These are phyloP conservation scores for Rubroboletus pulcherrimus DNA, from an alignment of 768 basidiomycete species.

Conservation along the genomic window DNA sequence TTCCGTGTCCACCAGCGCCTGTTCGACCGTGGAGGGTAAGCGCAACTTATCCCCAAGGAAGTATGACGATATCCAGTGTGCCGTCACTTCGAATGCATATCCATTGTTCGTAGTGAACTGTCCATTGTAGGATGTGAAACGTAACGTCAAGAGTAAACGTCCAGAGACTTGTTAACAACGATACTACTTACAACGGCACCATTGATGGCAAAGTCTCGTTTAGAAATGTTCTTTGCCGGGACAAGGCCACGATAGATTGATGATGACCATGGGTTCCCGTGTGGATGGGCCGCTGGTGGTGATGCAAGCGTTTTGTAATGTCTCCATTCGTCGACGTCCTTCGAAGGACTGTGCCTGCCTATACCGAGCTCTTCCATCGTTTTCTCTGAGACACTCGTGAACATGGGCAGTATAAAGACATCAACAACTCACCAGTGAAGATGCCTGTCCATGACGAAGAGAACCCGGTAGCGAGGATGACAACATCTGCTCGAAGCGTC, in stretches of 20 bases:
- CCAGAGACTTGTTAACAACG: not conserved
- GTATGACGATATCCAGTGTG: slow-evolving; percentile 66
- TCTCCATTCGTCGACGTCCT: slow-evolving; percentile 25
- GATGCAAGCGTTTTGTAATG: slow-evolving; percentile 37
- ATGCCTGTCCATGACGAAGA: slow-evolving; percentile 51
- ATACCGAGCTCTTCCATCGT: slow-evolving; percentile 51
- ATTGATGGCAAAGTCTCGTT: slow-evolving; percentile 60
- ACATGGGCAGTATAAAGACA: not conserved
- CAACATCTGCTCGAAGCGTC: slow-evolving; percentile 39
- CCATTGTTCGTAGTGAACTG: slow-evolving; percentile 57
- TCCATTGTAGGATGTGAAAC: not conserved
- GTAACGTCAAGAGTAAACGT: not conserved
- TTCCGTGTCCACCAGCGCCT: slow-evolving; percentile 44
- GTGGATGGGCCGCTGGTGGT: slow-evolving; percentile 36
- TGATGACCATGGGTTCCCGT: slow-evolving; percentile 36
- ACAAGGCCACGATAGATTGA: slow-evolving; percentile 61
- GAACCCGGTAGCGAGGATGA: slow-evolving; percentile 60
- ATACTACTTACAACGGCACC: slow-evolving; percentile 49
- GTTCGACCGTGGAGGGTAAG: slow-evolving; percentile 44
- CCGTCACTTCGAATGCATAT: slow-evolving; percentile 49
- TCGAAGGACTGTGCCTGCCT: slow-evolving; percentile 32
- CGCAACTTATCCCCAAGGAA: slow-evolving; percentile 52
- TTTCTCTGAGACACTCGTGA: slow-evolving; percentile 33
- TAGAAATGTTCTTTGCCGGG: slow-evolving; percentile 53
- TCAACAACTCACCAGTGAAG: slow-evolving; percentile 33